Percentiles rank a stretch among this genome's conserved stretches.
Evolutionary conservation across 441 rosid species (phyloP).

Genomic region (Breynia disticha): DNA sequence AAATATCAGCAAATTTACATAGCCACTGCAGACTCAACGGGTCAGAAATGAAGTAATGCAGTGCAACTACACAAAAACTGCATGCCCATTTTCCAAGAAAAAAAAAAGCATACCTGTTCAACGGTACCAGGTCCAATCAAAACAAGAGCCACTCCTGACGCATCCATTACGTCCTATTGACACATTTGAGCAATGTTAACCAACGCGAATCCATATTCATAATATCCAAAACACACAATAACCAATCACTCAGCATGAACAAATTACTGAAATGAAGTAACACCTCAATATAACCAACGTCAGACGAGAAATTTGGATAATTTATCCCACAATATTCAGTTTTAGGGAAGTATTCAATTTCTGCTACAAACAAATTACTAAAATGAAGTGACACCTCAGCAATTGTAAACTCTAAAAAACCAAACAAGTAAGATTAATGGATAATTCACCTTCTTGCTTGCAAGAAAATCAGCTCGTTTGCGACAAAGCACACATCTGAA

Average conservation of each 20-base stretch:
- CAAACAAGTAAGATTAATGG: neutral
- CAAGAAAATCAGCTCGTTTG: constrained; percentile 84
- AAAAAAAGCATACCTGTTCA: constrained; percentile 48
- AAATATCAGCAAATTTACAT: neutral
- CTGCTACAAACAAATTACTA: too few relatives aligned
- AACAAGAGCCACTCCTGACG: constrained; percentile 68
- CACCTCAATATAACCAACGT: too few relatives aligned
- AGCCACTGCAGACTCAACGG: too few relatives aligned
- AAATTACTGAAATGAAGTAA: too few relatives aligned
- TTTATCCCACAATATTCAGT: too few relatives aligned
- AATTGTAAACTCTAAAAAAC: neutral
- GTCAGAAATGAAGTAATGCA: too few relatives aligned
- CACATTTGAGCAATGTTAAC: constrained; percentile 1
- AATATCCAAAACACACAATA: too few relatives aligned
- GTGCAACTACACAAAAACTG: too few relatives aligned
- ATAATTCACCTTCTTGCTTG: constrained; percentile 55
- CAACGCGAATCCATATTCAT: neutral
- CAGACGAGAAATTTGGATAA: too few relatives aligned
- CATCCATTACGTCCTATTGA: constrained; percentile 71
- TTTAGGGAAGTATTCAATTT: too few relatives aligned
- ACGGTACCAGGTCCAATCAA: constrained; percentile 81
- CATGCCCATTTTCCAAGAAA: neutral
- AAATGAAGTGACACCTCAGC: too few relatives aligned
- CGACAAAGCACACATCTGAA: constrained; percentile 84
- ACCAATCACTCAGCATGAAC: too few relatives aligned